phyloP scores from a whole-genome alignment of 345 rosid genomes.

The Camelina hispida region DNA sequence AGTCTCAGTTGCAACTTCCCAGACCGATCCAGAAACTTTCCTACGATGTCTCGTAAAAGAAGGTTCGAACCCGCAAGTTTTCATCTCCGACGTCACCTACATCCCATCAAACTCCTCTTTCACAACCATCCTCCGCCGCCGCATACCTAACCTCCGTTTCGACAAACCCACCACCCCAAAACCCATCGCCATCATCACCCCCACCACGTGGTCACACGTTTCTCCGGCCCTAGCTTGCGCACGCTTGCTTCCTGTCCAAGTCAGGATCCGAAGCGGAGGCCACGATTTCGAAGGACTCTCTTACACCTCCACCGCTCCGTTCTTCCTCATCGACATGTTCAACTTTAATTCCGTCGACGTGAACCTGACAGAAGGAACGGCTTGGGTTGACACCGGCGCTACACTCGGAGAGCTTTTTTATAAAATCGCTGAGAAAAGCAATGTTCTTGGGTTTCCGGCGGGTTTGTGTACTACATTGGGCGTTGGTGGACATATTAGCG shows the following conservation, averaged over 20 bases:
- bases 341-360: constrained; percentile 37
- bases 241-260: constrained; percentile 35
- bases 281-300: constrained; percentile 58
- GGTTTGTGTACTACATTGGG: constrained; percentile 53
- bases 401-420: constrained; percentile 51
- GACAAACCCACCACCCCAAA: constrained; percentile 49
- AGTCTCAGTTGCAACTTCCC: constrained; percentile 26
- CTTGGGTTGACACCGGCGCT: constrained; percentile 51
- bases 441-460: constrained; percentile 49
- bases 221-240: constrained; percentile 46
- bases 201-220: constrained; percentile 40
- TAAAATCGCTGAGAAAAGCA: constrained; percentile 45
- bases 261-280: constrained; percentile 56
- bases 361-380: constrained; percentile 38
- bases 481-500: constrained; percentile 60
- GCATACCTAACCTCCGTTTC: constrained; percentile 52
- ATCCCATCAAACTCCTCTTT: constrained; percentile 45
- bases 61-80: neutral
- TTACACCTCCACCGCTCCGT: constrained; percentile 49
- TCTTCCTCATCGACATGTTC: constrained; percentile 48
- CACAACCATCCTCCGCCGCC: constrained; percentile 40
- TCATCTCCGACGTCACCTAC: constrained; percentile 18
- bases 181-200: constrained; percentile 47
- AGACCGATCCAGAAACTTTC: constrained; percentile 14
- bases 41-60: constrained; percentile 28